Evolutionary conservation across 1,139 yeast genomes (phyloP).

Genomic region (Tardiomyces digboiensis): DNA sequence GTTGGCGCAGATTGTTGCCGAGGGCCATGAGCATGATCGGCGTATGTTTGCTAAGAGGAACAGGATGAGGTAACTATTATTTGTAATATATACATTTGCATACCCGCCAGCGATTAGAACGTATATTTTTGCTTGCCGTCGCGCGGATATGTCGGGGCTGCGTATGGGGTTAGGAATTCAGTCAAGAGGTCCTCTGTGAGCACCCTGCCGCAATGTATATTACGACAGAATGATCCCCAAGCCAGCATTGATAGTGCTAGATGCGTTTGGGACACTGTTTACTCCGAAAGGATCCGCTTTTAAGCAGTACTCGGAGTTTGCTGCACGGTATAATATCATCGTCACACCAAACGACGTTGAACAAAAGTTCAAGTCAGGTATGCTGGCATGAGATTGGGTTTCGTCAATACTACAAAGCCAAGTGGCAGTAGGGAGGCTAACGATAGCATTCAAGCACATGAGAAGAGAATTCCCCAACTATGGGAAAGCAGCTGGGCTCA

Average conservation of each 20-base stretch:
- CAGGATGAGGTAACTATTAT: neutral
- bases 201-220: no score
- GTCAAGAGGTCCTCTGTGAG: no score
- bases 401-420: no score
- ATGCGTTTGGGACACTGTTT: constrained; percentile 2
- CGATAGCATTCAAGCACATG: neutral
- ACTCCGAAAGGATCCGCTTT: neutral
- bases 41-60: neutral
- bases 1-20: constrained; percentile 4
- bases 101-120: no score
- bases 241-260: neutral
- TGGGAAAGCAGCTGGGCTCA: constrained; percentile 1
- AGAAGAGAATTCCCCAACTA: neutral
- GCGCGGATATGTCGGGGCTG: no score
- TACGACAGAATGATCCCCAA: neutral
- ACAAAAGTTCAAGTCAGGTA: no score
- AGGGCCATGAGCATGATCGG: neutral
- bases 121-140: no score
- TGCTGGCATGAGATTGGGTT: no score
- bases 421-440: no score
- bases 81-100: neutral
- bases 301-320: neutral
- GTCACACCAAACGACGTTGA: no score
- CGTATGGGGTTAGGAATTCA: no score
- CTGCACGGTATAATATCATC: neutral